Evolutionary conservation across 2,329 filamentous ascomycete species (phyloP), one percentile per base, ranked within the genome.

Genomic region (Zymoseptoria brevis): DNA sequence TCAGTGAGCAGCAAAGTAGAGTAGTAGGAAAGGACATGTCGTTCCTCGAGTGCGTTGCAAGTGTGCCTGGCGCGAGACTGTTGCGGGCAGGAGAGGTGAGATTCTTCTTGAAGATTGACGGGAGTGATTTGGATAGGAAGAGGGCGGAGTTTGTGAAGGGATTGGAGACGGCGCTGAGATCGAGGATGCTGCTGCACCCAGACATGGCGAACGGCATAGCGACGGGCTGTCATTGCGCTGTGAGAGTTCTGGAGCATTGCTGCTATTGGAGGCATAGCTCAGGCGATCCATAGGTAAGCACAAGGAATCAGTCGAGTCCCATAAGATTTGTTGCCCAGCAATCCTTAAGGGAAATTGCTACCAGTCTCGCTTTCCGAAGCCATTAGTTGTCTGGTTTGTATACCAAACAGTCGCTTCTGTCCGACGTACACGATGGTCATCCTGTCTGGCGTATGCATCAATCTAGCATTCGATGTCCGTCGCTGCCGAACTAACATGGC

Each of bases 61-160:
- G 49, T 19, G 21, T 58, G 6, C 59, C 59, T 7, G 59, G 59
- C n/a, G 13, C 26, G 19, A 35, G 59, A 22, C 50, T 60, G 6
- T 50, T 53, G 45, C 58, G 50, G 21, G 59, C 56, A 8, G 59
- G 56, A 26, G 56, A 60, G 35, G 56, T 60, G 53, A 55, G 35
- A 13, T 58, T 60, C 50, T 60, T 60, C 35, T 26, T 60, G 29
- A 19, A 22, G 13, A 60, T 60, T 22, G 19, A 52, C 45, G 53
- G 48, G 13, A 16, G 35, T 45, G 35, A 5, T n/a, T 7, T n/a
- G 35, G 35, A 16, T n/a, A 45, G 13, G 11, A 16, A 45, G 13
- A 45, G 35, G 35, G 35, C 35, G 13, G 35, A 45, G 13, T 45
- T 45, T 6, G 16, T 45, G 13, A 45, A n/a, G 35, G 11, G n/a